These are phyloP conservation scores for Themeda triandra DNA, from an alignment of 176 grass and related monocot species.

Conservation along the genomic window DNA sequence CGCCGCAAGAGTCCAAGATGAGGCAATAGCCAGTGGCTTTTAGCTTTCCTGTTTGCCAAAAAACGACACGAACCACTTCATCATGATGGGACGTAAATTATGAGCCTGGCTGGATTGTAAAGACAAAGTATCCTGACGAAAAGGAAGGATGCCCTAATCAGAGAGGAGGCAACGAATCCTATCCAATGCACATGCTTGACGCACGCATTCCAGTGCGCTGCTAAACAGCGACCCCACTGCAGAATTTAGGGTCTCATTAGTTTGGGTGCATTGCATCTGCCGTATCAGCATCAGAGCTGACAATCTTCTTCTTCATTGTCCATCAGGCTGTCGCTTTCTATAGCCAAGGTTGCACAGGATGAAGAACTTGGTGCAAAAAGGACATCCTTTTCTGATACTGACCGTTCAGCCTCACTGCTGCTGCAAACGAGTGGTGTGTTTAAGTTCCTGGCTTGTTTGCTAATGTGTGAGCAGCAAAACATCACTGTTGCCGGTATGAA, in stretches of 20 bases:
- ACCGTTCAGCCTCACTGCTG: too few species aligned
- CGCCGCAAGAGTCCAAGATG: too few species aligned
- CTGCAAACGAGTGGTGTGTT: too few species aligned
- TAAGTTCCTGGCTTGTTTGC: too few species aligned
- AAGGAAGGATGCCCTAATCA: not conserved
- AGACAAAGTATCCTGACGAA: not conserved
- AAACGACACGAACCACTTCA: too few species aligned
- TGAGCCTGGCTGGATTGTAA: too few species aligned
- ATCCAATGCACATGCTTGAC: not conserved
- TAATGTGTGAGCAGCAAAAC: too few species aligned
- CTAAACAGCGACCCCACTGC: not conserved
- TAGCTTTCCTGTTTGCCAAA: too few species aligned
- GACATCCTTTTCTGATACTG: too few species aligned
- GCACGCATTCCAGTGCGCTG: not conserved
- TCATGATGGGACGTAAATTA: not conserved
- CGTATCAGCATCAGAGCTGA: not conserved
- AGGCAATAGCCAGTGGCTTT: too few species aligned
- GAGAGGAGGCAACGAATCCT: not conserved
- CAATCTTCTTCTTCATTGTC: not conserved
- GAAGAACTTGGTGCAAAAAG: too few species aligned
- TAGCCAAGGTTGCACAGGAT: not conserved
- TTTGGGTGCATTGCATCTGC: conserved; percentile 4
- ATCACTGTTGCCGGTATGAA: too few species aligned
- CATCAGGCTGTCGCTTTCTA: not conserved
- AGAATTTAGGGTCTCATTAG: not conserved